phyloP scores from a whole-genome alignment of 495 filamentous ascomycete species.

The Xylaria curta region DNA sequence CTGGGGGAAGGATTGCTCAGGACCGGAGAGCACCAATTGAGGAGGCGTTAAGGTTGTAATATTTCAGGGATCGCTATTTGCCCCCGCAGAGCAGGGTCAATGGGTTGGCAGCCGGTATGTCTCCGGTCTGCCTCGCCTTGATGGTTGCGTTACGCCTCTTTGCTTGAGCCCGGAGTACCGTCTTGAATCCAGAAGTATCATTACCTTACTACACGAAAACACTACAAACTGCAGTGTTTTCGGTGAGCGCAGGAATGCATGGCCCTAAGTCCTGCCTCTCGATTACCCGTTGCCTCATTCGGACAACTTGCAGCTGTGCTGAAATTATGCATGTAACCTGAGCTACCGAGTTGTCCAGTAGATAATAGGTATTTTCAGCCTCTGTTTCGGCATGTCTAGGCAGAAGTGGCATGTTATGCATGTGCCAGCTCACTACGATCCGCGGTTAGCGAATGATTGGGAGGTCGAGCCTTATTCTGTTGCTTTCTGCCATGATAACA shows the following conservation, averaged over 20 bases:
- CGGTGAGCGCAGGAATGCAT: neutral
- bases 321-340: neutral
- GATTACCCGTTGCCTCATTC: neutral
- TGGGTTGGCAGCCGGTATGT: no score
- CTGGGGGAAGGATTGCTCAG: no score
- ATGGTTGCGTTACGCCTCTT: no score
- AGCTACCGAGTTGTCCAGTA: neutral
- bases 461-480: neutral
- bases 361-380: neutral
- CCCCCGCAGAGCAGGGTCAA: no score
- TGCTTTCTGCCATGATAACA: neutral
- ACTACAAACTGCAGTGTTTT: neutral
- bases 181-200: neutral
- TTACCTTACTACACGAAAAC: neutral
- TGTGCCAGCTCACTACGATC: neutral
- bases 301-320: neutral
- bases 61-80: no score
- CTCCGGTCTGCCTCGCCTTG: no score
- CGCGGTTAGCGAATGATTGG: neutral
- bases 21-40: no score
- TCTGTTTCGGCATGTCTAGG: neutral
- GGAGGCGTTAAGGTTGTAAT: no score
- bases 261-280: neutral
- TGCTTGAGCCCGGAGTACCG: neutral
- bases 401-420: neutral